Conservation (phyloP, 2,329 filamentous ascomycete species). For the Cryphonectria carpinicola region DNA sequence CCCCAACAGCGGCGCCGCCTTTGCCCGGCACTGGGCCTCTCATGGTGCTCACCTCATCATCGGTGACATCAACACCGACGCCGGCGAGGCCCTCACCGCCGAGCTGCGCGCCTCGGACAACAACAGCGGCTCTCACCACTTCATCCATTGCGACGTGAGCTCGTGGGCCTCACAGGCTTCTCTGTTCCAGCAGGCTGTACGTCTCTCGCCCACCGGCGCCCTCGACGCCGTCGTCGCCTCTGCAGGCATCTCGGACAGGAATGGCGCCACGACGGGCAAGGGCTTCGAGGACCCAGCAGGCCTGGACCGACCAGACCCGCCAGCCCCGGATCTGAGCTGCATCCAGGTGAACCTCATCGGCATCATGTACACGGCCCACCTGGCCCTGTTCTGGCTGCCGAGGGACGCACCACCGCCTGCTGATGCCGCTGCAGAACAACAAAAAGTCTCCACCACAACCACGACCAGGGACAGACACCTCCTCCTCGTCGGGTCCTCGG, state of each 20-base stretch:
- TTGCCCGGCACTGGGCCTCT: slow-evolving; percentile 57
- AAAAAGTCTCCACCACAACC: slow-evolving; percentile 17
- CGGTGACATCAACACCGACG: slow-evolving; percentile 62
- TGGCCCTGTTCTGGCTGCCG: slow-evolving; percentile 63
- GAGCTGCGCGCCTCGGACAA: slow-evolving; percentile 50
- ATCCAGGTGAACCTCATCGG: slow-evolving; percentile 67
- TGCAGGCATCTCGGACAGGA: slow-evolving; percentile 60
- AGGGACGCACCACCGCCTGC: slow-evolving; percentile 39
- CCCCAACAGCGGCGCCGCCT: slow-evolving; percentile 48
- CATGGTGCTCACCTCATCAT: slow-evolving; percentile 64
- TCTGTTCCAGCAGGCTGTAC: slow-evolving; percentile 63
- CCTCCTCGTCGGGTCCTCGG: slow-evolving; percentile 66
- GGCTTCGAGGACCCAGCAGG: slow-evolving; percentile 51
- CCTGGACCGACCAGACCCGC: slow-evolving; percentile 47
- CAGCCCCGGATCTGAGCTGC: slow-evolving; percentile 54
- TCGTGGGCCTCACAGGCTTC: slow-evolving; percentile 66
- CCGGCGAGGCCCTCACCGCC: slow-evolving; percentile 59
- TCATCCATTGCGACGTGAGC: slow-evolving; percentile 66
- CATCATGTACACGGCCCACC: slow-evolving; percentile 66
- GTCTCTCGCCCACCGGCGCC: slow-evolving; percentile 56
- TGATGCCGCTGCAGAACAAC: slow-evolving; percentile 32
- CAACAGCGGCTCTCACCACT: slow-evolving; percentile 51
- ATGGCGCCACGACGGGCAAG: slow-evolving; percentile 34
- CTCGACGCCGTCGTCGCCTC: slow-evolving; percentile 70
- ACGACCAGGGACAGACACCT: slow-evolving; percentile 58